Base-by-base conservation (phyloP, 2,329 filamentous ascomycete genomes). In the Fusarium avenaceum region DNA sequence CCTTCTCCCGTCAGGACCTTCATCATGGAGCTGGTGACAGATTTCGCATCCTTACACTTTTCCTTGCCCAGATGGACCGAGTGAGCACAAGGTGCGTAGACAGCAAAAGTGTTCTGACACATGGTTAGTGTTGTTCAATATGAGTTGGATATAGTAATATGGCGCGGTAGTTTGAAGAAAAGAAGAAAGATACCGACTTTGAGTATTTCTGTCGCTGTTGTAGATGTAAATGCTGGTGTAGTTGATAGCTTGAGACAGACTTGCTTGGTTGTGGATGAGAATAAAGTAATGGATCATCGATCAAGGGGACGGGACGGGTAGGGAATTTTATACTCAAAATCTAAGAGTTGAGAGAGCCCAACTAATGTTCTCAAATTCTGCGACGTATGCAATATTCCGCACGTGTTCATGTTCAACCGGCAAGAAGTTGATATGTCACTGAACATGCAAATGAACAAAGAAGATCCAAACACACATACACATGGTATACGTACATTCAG, bases 41-140 rank as follows among this genome's bases (percentile, higher is more conserved):
- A 39, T 15, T 46, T 26, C 13, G 57, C 33, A 26, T 19, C n/a
- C 17, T 20, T n/a, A 32, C 58, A 60, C 22, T 40, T 35, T 15
- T 22, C 20, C 24, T 13, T 26, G n/a, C 33, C 40, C 20, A 20
- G 13, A 30, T 24, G 8, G 5, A 6, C 17, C 20, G 15, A 35
- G 24, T 61, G 58, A n/a, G 40, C 40, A 58, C 55, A 60, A n/a
- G 58, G 58, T 20, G 58, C 33, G n/a, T 44, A 61, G 26, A 61
- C 55, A 19, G 33, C 20, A 32, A 40, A 39, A 7, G 15, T 19
- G 19, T 53, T 46, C 24, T 52, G 15, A 17, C 58, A 61, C 55
- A 61, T 61, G 22, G 26, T 53, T 20, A 44, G 20, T 22, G 3
- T 20, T 30, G 22, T 22, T 32, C 13, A 19, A 33, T 28, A 44